Conservation (phyloP, 129 eudicot genomes). For the carrot (Daucus carota) region DH1_v3.0 NC_030384.2:44216001-44216500, state of each 20-base stretch:
- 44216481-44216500: too few relatives aligned
- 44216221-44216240: not conserved
- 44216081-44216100: constrained; percentile 75
- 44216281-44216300: not conserved
- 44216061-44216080: constrained; percentile 56
- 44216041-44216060: constrained; percentile 32
- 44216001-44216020: constrained; percentile 17
- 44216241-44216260: not conserved
- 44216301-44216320: not conserved
- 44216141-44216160: not conserved
- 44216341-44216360: not conserved
- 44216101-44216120: constrained; percentile 46
- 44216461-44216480: too few relatives aligned
- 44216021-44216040: constrained; percentile 8
- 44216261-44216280: not conserved
- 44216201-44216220: not conserved
- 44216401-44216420: not conserved
- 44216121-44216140: not conserved
- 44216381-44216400: too few relatives aligned
- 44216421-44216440: not conserved
- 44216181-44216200: not conserved
- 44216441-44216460: not conserved
- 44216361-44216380: too few relatives aligned
- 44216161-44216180: not conserved
- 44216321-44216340: not conserved